phyloP scores from a whole-genome alignment of 306 rosid species.

The Oemleria cerasiformis region DNA sequence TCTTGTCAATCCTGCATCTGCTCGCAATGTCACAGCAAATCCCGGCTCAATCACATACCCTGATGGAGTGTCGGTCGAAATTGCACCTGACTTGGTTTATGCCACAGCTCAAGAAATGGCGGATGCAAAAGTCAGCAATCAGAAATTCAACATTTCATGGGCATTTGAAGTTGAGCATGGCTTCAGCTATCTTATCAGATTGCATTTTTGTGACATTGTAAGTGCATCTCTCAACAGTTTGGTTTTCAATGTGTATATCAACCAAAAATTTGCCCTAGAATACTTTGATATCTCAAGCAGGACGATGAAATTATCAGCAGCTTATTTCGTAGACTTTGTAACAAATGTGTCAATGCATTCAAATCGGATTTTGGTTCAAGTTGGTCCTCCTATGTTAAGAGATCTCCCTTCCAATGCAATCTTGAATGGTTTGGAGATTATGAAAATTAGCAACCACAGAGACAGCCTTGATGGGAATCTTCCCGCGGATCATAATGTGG shows the following conservation, averaged over 20 bases:
- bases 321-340: slow-evolving; percentile 30
- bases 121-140: slow-evolving; percentile 32
- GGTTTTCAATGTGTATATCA: slow-evolving; percentile 40
- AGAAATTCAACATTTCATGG: slow-evolving; percentile 42
- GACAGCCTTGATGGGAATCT: slow-evolving; percentile 27
- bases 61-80: slow-evolving; percentile 27
- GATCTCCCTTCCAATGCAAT: slow-evolving; percentile 33
- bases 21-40: slow-evolving; percentile 19
- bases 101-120: slow-evolving; percentile 46
- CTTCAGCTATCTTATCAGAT: slow-evolving; percentile 30
- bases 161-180: slow-evolving; percentile 30
- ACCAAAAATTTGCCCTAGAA: slow-evolving; percentile 32
- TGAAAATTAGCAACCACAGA: slow-evolving; percentile 28
- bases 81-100: slow-evolving; percentile 38
- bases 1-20: slow-evolving; percentile 34
- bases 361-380: slow-evolving; percentile 34
- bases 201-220: slow-evolving; percentile 38
- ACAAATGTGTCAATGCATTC: slow-evolving; percentile 14
- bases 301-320: slow-evolving; percentile 30
- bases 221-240: slow-evolving; percentile 24
- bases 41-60: slow-evolving; percentile 28
- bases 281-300: slow-evolving; percentile 33
- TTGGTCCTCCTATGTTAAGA: slow-evolving; percentile 28
- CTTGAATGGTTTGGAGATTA: slow-evolving; percentile 43
- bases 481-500: slow-evolving; percentile 7